Evolutionary conservation across 2,329 filamentous ascomycete genomes (phyloP), one percentile per base, ranked within the genome.

Genomic region (Pochonia chlamydosporia): DNA sequence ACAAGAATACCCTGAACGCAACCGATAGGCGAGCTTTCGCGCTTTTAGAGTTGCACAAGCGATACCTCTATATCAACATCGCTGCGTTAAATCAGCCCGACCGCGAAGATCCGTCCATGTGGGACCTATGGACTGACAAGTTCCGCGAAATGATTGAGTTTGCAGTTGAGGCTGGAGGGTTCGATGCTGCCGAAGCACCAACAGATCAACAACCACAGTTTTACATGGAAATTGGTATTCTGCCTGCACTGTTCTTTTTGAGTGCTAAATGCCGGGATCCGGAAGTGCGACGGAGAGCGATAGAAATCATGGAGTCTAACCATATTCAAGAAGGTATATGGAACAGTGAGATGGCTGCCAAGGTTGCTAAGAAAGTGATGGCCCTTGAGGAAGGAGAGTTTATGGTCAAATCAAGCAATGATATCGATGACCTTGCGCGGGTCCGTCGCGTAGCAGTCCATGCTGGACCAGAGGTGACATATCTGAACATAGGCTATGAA

Each of bases 301-400:
- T 48, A 21, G 40, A 33, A 4, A 37, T 48, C 23, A 44, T 48
- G 41, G 28, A 21, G 41, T 18, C 21, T n/a, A 43, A 43, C 28
- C 30, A 39, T 10, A 40, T 48, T 18, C 46, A 48, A 26, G 46
- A 48, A 31, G 46, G 46, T 9, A 48, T 48, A 21, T 48, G 46
- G 46, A 43, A 43, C 33, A 48, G 41, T 33, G 20, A 40, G 25
- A 48, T 48, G 46, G 40, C 41, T 13, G 46, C 25, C 16, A 43
- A 31, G 25, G 46, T 48, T 4, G 46, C 46, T 8, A 41, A 43
- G 25, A 25, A 35, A 25, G 33, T 48, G 13, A 43, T 48, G 23
- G 31, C 33, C 6, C 25, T 48, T 13, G 43, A 45, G 16, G 46
- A 48, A 39, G 40, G 45, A 2, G 33, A 43, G 23, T 20, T 41